Base-by-base conservation (phyloP, 805 yeast genomes). In the Ogataea wickerhamii region DNA sequence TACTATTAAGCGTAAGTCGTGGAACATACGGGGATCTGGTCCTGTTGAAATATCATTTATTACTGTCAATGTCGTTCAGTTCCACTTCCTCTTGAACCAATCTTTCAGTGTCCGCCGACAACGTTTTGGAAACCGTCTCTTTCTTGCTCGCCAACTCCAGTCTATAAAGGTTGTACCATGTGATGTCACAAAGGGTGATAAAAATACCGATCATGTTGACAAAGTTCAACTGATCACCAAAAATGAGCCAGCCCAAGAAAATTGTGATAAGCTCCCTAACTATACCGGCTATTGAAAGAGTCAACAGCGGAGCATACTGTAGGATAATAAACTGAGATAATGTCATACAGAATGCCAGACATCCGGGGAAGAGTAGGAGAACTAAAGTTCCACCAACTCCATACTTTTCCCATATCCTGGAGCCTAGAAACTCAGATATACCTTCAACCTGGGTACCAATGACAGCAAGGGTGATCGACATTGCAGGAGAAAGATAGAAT, bases 241-340 rank as follows among this genome's bases (percentile, higher is more conserved):
- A 83, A 4, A 87, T 69, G 6, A 84, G 46, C 32, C 88, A 76
- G 11, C 79, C 66, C 3, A 80, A 70, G 28, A 71, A 47, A 26
- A 89, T 86, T 0, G 97, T 89, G 37, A 87, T 67, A 4, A 89
- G 68, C 60, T 89, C 97, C 57, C 91, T 88, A 53, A 87, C 82
- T n/a, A 89, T 83, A 5, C 97, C 97, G 0, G 91, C 93, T 27
- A 89, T 76, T 5, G 91, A 80, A 19, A 89, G 63, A 0, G 97
- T 87, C 30, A 87, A 70, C 6, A 89, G 89, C 40, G 84, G 85
- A 0, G 95, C 82, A 24, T 80, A 75, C 38, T 82, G 80, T 31
- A 89, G 69, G 8, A 89, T 76, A 43, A 82, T 78, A 61, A 85
- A 87, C 58, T 88, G 96, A 52, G 84, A 78, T 7, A 86, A 61